Evolutionary conservation across 371 early-diverging fungal genomes (phyloP).

Genomic region (Saksenaea vasiformis): DNA sequence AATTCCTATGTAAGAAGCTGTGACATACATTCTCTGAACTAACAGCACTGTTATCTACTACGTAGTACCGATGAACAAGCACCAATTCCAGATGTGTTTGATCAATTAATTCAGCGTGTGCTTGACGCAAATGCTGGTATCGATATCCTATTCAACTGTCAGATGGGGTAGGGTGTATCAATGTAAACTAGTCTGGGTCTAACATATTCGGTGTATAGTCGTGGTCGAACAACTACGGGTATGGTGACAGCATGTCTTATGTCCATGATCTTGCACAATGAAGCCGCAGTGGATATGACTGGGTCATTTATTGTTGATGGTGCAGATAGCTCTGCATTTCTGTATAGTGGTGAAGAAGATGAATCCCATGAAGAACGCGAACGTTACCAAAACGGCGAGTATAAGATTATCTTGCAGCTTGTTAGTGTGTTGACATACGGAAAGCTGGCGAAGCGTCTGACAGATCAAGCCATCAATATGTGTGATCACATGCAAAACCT

Average conservation of each 20-base stretch:
- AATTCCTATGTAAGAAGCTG: conserved; percentile 60
- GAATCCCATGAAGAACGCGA: conserved; percentile 44
- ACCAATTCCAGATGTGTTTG: conserved; percentile 79
- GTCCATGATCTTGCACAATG: conserved; percentile 46
- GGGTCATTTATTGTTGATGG: conserved; percentile 30
- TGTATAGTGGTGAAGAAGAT: conserved; percentile 26
- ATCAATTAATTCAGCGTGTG: conserved; percentile 59
- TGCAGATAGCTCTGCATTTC: not conserved
- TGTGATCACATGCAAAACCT: conserved; percentile 82
- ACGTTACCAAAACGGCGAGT: conserved; percentile 64
- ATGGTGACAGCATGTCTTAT: conserved; percentile 68
- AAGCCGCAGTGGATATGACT: conserved; percentile 32
- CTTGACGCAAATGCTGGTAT: conserved; percentile 38
- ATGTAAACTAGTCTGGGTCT: not conserved
- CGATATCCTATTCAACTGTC: conserved; percentile 76
- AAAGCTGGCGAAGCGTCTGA: conserved; percentile 66
- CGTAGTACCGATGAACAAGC: conserved; percentile 76
- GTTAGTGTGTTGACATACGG: conserved; percentile 69
- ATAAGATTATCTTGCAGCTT: conserved; percentile 66
- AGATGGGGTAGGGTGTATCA: conserved; percentile 70
- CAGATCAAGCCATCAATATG: conserved; percentile 72
- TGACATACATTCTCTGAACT: not conserved
- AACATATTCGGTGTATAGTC: conserved; percentile 34
- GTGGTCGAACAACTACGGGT: conserved; percentile 81
- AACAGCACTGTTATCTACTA: not conserved